Evolutionary conservation across 345 rosid genomes (phyloP).

Genomic region (Chamaenerion angustifolium): DNA sequence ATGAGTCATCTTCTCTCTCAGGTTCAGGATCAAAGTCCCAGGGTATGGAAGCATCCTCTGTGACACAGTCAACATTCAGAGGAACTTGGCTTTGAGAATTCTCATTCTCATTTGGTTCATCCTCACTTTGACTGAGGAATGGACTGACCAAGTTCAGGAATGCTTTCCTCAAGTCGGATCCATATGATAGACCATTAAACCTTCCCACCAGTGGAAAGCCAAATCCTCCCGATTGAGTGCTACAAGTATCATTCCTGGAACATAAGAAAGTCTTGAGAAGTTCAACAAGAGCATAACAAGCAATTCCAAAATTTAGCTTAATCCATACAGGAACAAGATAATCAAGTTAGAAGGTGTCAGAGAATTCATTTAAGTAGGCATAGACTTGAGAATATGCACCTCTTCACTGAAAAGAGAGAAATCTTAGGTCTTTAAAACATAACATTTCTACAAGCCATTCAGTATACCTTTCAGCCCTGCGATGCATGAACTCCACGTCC

Average conservation of each 20-base stretch:
- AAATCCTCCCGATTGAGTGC: slow-evolving; percentile 12
- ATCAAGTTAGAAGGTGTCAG: not conserved
- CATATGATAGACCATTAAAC: slow-evolving; percentile 19
- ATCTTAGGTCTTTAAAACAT: not conserved
- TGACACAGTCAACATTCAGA: slow-evolving; percentile 21
- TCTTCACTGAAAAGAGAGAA: not conserved
- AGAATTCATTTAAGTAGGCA: not conserved
- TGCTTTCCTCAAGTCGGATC: slow-evolving; percentile 23
- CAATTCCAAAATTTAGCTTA: too few relatives aligned
- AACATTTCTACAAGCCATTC: not conserved
- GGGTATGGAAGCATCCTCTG: slow-evolving; percentile 23
- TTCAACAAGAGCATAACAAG: too few relatives aligned
- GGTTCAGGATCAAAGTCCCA: slow-evolving; percentile 15
- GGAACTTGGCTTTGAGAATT: slow-evolving; percentile 14
- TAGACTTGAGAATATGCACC: not conserved
- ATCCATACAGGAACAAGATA: slow-evolving; percentile 3
- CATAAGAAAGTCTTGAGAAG: not conserved
- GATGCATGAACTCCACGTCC: slow-evolving; percentile 37
- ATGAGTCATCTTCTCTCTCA: slow-evolving; percentile 23
- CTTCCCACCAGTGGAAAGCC: slow-evolving; percentile 48
- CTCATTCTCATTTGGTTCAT: slow-evolving; percentile 23
- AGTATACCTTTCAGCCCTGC: slow-evolving; percentile 21
- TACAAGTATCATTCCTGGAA: slow-evolving; percentile 15
- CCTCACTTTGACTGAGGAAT: slow-evolving; percentile 27
- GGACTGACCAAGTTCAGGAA: slow-evolving; percentile 38